Base-by-base conservation (phyloP, 177 flowering plant species). In the Telopea speciosissima region DNA sequence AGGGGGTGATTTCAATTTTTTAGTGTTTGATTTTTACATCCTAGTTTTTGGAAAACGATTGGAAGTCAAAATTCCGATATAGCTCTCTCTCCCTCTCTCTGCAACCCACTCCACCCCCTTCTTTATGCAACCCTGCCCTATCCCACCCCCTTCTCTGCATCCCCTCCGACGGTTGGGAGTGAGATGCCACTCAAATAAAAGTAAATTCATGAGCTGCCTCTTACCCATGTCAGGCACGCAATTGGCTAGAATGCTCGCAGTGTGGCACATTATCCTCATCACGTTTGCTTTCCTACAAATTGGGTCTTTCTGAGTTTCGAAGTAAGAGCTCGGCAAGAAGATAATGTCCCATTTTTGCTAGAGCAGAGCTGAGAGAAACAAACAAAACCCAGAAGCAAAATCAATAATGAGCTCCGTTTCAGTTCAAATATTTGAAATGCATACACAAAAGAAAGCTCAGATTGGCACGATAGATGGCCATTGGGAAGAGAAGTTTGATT, bases 141-240 rank as follows among this genome's bases (percentile, higher is more conserved):
- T n/a, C n/a, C 31, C 31, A 28, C 31, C 31, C 31, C 4, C 0
- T 28, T 28, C 31, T 28, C 31, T 28, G 31, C 31, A 28, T 2
- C 31, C 31, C 31, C 31, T 2, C 70, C 80, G 24, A 82, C 89
- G 36, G 89, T 76, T 19, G 98, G 97, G 21, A 93, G 89, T 0
- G 90, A 81, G 72, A 93, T 5, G 62, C 94, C 88, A 74, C 97
- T 97, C 79, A 93, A 69, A n/a, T n/a, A n/a, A 13, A 61, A 93
- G 86, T 78, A 89, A 77, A 71, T 90, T 93, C 96, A 91, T 81
- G 59, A 87, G 89, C 85, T 93, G 10, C 79, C 98, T 88, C 83
- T 93, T 0, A 78, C 86, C 86, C 98, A 93, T 93, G 68, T 93
- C 98, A 0, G 96, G 98, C 36, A 91, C 96, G 1, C 91, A 76